Evolutionary conservation across 1,284 basidiomycete genomes (phyloP).

Genomic region (Moniliophthora roreri): DNA sequence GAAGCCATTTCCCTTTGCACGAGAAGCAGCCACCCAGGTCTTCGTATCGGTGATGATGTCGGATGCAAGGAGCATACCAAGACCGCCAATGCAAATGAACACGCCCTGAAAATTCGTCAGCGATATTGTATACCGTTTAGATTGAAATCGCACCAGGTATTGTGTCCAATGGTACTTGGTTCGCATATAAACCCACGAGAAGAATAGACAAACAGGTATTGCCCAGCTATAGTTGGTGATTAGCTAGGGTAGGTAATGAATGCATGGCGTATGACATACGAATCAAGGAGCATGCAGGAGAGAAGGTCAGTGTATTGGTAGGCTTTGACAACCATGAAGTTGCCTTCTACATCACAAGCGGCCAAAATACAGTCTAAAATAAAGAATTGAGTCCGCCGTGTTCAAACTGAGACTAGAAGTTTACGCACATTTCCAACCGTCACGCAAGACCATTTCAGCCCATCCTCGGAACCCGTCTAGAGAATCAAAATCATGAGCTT

Average conservation of each 20-base stretch:
- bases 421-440: conserved; percentile 82
- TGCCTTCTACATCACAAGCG: conserved; percentile 80
- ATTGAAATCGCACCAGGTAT: conserved; percentile 50
- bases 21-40: conserved; percentile 56
- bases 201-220: conserved; percentile 81
- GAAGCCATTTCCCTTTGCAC: conserved; percentile 80
- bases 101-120: conserved; percentile 51
- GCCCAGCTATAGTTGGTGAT: conserved; percentile 61
- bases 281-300: conserved; percentile 85
- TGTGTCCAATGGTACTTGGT: conserved; percentile 82
- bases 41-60: conserved; percentile 72
- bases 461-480: conserved; percentile 79
- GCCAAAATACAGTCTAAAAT: conserved; percentile 72
- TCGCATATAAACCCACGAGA: conserved; percentile 81
- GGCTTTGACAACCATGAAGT: conserved; percentile 84
- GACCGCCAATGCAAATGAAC: conserved; percentile 69
- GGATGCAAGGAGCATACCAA: conserved; percentile 75
- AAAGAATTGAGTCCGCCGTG: too few species aligned
- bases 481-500: conserved; percentile 8
- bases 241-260: neutral
- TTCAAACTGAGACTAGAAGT: neutral
- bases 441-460: conserved; percentile 65
- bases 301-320: conserved; percentile 85
- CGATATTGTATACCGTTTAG: neutral
- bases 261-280: conserved; percentile 43